Base-by-base conservation (phyloP, 345 rosid genomes). In the Hevea brasiliensis region DNA sequence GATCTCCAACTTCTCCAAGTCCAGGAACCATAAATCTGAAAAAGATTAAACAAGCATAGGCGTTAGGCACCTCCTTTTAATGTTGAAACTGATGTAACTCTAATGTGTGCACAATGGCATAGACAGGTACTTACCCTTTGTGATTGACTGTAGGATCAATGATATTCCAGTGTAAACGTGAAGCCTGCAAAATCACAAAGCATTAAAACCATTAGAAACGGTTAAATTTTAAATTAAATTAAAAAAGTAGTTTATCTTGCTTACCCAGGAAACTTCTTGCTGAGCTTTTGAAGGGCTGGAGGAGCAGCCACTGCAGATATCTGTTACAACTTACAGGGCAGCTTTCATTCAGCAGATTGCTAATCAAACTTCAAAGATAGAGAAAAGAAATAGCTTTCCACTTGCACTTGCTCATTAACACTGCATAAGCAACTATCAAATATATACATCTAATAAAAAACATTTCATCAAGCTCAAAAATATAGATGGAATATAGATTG, bases 1-100 rank as follows among this genome's bases (percentile, higher is more conserved):
- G 94, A 78, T 94, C 96, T 42, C 98, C 98, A 4, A 96, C 97
- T 75, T 94, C 98, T 80, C 98, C 98, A 56, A 94, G 96, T 51
- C 98, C 98, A n/a, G 98, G 98, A 71, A 94, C 73, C 55, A 94
- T 94, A 77, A 85, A 94, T 77, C 96, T 94, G 86, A 45, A 61
- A 78, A n/a, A n/a, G n/a, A 72, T 63, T 20, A 14, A 18, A 74
- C 29, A 42, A 23, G 13, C 51, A 67, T 26, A n/a, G n/a, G 56
- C 7, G 62, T 35, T 9, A 51, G 8, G 2, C 37, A 32, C n/a
- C n/a, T n/a, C n/a, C n/a, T 32, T 37, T 58, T 12, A 37, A 15
- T 6, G 10, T 0, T 1, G 4, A 21, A 13, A 51, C 14, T 18
- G 35, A 60, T 63, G 45, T 12, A 40, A 56, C 48, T 62, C 35